Percentiles rank a stretch among this genome's conserved stretches.
Conservation (phyloP, 805 yeast genomes). For the Helenozyma rhizophorensis region DNA sequence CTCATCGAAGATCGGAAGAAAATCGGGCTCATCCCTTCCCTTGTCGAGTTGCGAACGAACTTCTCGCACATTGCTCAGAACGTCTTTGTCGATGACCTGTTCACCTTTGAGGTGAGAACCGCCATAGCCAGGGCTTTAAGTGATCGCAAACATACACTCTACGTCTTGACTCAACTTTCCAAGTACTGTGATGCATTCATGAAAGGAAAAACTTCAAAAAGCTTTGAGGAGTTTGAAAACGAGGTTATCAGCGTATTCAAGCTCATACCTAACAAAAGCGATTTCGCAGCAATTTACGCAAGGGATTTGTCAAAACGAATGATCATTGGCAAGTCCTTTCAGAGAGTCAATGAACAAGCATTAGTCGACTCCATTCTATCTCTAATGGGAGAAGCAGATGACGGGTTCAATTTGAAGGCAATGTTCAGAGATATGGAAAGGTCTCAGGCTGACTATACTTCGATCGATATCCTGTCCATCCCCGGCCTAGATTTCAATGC, state of each 20-base stretch:
- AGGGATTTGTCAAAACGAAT: constrained; percentile 36
- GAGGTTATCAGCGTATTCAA: constrained; percentile 27
- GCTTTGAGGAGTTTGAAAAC: constrained; percentile 14
- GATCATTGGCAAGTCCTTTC: constrained; percentile 20
- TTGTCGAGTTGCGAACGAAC: constrained; percentile 14
- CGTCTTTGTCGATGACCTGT: constrained; percentile 13
- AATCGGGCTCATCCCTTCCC: constrained; percentile 5
- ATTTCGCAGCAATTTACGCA: constrained; percentile 27
- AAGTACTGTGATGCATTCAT: constrained; percentile 30
- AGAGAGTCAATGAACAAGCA: constrained; percentile 18
- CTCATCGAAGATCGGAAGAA: constrained; percentile 1
- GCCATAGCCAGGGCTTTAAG: constrained; percentile 21
- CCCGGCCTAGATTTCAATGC: constrained; percentile 23
- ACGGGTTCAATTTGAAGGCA: constrained; percentile 21
- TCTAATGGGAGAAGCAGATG: constrained; percentile 30
- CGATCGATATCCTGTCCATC: not conserved
- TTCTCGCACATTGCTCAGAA: constrained; percentile 7
- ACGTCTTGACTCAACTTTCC: constrained; percentile 21
- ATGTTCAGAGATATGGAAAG: constrained; percentile 33
- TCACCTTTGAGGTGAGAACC: constrained; percentile 30
- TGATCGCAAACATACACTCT: constrained; percentile 10
- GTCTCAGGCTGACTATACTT: constrained; percentile 17
- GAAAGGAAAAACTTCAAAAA: constrained; percentile 13
- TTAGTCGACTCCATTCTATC: constrained; percentile 21
- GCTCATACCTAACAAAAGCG: constrained; percentile 28